Base-by-base conservation (phyloP, 2,329 filamentous ascomycete species). In the Arthroderma sp. region DNA sequence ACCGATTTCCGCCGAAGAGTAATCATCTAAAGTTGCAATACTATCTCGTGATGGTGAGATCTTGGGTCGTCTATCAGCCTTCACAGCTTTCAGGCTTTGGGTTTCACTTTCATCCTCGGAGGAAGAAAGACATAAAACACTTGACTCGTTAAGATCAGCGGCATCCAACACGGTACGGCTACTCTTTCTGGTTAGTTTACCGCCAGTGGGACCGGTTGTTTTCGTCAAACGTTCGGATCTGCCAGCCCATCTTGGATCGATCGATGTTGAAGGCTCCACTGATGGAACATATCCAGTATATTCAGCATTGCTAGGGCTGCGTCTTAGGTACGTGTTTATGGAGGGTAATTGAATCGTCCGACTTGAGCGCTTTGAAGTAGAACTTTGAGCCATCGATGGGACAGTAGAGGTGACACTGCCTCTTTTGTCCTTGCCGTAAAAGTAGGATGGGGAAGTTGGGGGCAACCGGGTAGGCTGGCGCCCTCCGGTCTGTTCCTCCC, bases 111-210 rank as follows among this genome's bases (percentile, higher is more conserved):
- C 67, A 40, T 68, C 65, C 45, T 70, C 68, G 0, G 68, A 71
- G n/a, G 68, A 71, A 3, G 68, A 71, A 37, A 72, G 61, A 42
- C 63, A 67, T 6, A 72, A 62, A 7, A 71, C 59, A 49, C 69
- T 72, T 5, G 63, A 63, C 9, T 63, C 60, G 37, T 63, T 62
- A 27, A 72, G 56, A 48, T 72, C 65, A 8, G 55, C 56, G 30
- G 59, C 59, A 36, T 57, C 59, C 50, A 68, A 48, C 4, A 59
- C 61, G 33, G 54, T 61, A 45, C 55, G 61, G 49, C 63, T 64
- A 40, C 59, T 63, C 48, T 65, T 66, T 45, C 61, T 64, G 1
- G 57, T 58, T 43, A 62, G 36, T 11, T 15, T 40, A 29, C 27
- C 38, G 9, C 29, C 22, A 10, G 9, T 29, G 15, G 32, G 10